Evolutionary conservation across 352 stramenopile genomes (phyloP).

Genomic region (Globisporangium polare): DNA sequence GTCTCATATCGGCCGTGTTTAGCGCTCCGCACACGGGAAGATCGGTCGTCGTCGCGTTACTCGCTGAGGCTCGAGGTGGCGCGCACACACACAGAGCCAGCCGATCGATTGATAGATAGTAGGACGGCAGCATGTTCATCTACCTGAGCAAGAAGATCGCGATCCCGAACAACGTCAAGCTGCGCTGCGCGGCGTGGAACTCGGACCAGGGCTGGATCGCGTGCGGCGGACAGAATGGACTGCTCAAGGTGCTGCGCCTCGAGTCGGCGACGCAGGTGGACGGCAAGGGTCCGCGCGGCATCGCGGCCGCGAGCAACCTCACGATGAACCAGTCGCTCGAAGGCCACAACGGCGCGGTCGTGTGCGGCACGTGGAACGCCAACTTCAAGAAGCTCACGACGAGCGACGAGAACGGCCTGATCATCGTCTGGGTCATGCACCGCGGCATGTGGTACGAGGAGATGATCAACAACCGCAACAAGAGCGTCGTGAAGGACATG

Average conservation of each 20-base stretch:
- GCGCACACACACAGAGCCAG: neutral
- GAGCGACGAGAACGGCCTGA: constrained; percentile 92
- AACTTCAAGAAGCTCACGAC: constrained; percentile 94
- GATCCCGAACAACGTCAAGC: constrained; percentile 91
- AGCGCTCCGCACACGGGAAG: neutral
- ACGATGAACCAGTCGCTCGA: constrained; percentile 96
- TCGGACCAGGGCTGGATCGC: constrained; percentile 93
- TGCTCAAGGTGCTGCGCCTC: constrained; percentile 92
- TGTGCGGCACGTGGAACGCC: constrained; percentile 93
- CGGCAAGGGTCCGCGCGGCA: constrained; percentile 68
- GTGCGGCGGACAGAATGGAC: constrained; percentile 89
- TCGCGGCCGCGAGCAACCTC: constrained; percentile 87
- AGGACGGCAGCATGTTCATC: constrained; percentile 81
- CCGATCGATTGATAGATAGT: neutral
- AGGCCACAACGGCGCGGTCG: constrained; percentile 87
- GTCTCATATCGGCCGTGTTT: too few species aligned
- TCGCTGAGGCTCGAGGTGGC: neutral
- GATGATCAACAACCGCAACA: constrained; percentile 97
- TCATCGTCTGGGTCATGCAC: constrained; percentile 96
- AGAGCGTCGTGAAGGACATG: constrained; percentile 92
- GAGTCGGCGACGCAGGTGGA: constrained; percentile 71
- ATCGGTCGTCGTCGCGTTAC: neutral
- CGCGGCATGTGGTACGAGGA: constrained; percentile 94
- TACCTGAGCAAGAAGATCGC: constrained; percentile 95
- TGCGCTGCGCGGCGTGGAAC: constrained; percentile 92